These are phyloP conservation scores for Salix exigua DNA, from an alignment of 345 rosid species.

Conservation along the genomic window DNA sequence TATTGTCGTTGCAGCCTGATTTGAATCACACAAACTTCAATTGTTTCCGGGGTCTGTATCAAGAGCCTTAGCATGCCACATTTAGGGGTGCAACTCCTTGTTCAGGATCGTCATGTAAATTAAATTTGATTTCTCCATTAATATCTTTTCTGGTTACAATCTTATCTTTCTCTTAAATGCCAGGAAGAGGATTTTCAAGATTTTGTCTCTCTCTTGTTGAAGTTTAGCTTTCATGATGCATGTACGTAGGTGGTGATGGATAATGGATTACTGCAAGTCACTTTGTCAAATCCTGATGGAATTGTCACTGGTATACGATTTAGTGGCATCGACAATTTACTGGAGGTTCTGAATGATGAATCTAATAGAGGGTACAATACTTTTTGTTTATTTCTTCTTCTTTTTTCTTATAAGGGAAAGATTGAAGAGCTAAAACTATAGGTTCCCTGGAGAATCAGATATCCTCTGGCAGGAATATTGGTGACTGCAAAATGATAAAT, in stretches of 20 bases:
- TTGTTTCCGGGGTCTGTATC: too few species aligned
- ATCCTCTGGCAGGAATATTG: too few species aligned
- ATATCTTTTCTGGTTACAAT: background rate
- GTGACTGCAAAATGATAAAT: too few species aligned
- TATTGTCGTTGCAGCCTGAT: background rate
- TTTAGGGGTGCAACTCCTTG: slow-evolving; percentile 15
- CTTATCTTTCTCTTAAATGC: background rate
- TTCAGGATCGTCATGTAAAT: slow-evolving; percentile 27
- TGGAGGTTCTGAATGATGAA: slow-evolving; percentile 78
- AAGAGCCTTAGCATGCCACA: slow-evolving; percentile 10
- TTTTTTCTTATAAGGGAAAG: background rate
- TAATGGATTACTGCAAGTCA: slow-evolving; percentile 68
- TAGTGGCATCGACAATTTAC: slow-evolving; percentile 72
- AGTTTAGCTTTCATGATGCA: background rate
- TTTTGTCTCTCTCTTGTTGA: background rate
- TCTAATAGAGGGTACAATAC: slow-evolving; percentile 66
- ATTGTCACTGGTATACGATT: slow-evolving; percentile 66
- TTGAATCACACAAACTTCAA: too few species aligned
- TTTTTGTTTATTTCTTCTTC: background rate
- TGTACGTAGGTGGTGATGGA: slow-evolving; percentile 68
- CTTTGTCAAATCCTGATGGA: slow-evolving; percentile 73
- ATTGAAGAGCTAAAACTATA: background rate
- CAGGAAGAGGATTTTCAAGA: background rate
- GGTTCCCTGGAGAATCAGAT: too few species aligned
- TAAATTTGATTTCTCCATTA: background rate